Percentiles rank a stretch among this genome's conserved stretches.
Evolutionary conservation across 345 rosid species (phyloP).

Genomic region (Crucihimalaya himalaica): DNA sequence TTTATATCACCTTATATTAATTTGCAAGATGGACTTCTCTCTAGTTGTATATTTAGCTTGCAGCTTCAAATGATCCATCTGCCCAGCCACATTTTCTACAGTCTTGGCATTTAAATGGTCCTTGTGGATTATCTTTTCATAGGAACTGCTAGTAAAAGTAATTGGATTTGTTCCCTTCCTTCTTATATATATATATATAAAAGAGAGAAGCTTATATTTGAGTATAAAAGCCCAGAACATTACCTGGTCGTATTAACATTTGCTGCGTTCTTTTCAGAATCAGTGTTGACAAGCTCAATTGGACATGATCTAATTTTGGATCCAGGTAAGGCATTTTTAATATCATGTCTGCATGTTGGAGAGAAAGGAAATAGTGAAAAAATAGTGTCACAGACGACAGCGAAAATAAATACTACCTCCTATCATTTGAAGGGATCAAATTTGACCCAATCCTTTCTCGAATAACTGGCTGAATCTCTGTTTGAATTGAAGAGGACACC

Average conservation of each 20-base stretch:
- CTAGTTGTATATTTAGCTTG: conserved; percentile 44
- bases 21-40: conserved; percentile 44
- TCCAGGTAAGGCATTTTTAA: conserved; percentile 35
- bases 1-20: conserved; percentile 44
- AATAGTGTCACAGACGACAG: not conserved
- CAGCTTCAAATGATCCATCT: conserved; percentile 37
- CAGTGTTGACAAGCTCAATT: conserved; percentile 37
- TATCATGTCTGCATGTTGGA: conserved; percentile 42
- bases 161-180: not conserved
- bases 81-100: conserved; percentile 38
- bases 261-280: conserved; percentile 36
- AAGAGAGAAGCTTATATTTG: conserved; percentile 7
- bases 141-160: conserved; percentile 21
- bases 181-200: conserved; percentile 14
- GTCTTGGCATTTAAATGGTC: conserved; percentile 35
- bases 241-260: conserved; percentile 44
- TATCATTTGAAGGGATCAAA: conserved; percentile 28
- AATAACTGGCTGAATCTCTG: conserved; percentile 37
- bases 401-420: conserved; percentile 8
- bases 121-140: conserved; percentile 39
- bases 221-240: conserved; percentile 14
- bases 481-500: conserved; percentile 36
- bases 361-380: not conserved
- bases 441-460: conserved; percentile 36
- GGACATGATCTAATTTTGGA: conserved; percentile 35